phyloP scores from a whole-genome alignment of 208 protist species.

The Acanthamoeba sp. region DNA sequence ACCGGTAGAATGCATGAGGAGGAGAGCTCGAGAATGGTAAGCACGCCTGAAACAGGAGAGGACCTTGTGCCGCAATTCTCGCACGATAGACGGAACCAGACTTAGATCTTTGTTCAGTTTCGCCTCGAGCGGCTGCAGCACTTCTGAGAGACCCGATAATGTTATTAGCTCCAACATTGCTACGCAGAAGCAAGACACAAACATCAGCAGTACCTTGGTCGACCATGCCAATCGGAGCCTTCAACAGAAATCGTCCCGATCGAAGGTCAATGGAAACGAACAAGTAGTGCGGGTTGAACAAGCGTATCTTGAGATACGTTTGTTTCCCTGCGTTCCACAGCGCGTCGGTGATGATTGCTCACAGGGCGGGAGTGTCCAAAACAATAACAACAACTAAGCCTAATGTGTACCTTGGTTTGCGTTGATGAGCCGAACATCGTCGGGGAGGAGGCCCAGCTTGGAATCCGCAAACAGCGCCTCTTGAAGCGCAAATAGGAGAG shows the following conservation, averaged over 20 bases:
- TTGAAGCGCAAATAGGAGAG: constrained; percentile 12
- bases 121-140: constrained; percentile 20
- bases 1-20: neutral
- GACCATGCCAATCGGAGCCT: constrained; percentile 56
- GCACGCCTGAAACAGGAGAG: neutral
- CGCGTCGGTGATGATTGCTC: neutral
- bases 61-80: constrained; percentile 54
- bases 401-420: constrained; percentile 65
- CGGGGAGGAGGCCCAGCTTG: neutral
- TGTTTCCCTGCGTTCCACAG: neutral
- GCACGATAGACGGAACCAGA: neutral
- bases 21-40: neutral
- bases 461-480: constrained; percentile 5
- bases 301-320: constrained; percentile 19
- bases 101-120: constrained; percentile 39
- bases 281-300: constrained; percentile 48
- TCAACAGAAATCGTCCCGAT: constrained; percentile 33
- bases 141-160: neutral
- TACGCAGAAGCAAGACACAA: neutral
- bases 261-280: constrained; percentile 25
- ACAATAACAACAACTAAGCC: too few species aligned
- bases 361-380: too few species aligned
- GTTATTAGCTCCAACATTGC: too few species aligned
- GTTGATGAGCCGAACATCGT: constrained; percentile 64
- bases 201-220: neutral